Conservation (phyloP, 495 filamentous ascomycete genomes). For the Thermothielavioides terrestris region DNA sequence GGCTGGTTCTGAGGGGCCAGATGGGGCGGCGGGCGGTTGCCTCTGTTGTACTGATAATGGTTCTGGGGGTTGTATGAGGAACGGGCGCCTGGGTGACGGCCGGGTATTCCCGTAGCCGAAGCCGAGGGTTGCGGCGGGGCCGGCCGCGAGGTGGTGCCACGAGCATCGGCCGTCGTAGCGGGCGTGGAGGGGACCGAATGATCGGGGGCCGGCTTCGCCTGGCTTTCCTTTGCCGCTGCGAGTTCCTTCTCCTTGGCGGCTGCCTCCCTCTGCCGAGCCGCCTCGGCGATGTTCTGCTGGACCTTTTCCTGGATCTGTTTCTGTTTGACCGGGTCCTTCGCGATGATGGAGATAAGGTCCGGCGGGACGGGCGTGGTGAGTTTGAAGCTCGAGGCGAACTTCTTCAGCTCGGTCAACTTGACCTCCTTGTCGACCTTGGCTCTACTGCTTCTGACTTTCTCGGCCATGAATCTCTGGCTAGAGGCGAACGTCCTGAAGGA, state of each 20-base stretch:
- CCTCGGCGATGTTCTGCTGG: constrained; percentile 55
- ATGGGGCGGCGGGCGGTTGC: constrained; percentile 32
- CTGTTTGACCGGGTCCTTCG: constrained; percentile 90
- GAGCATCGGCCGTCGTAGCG: constrained; percentile 22
- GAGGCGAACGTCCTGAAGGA: constrained; percentile 74
- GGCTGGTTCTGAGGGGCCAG: constrained; percentile 26
- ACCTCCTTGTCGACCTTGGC: constrained; percentile 76
- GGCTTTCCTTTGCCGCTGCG: constrained; percentile 24
- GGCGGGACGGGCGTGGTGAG: constrained; percentile 81
- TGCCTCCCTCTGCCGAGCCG: constrained; percentile 35
- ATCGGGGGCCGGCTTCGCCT: constrained; percentile 26
- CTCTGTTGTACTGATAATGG: constrained; percentile 27
- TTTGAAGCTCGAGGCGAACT: constrained; percentile 90
- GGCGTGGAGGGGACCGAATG: constrained; percentile 14
- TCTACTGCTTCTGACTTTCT: constrained; percentile 65
- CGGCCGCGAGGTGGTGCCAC: constrained; percentile 20
- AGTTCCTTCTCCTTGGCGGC: constrained; percentile 35
- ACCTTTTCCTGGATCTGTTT: constrained; percentile 84
- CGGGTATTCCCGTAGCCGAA: constrained; percentile 26
- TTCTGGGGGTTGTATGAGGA: constrained; percentile 22
- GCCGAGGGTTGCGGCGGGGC: constrained; percentile 25
- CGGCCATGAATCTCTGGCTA: constrained; percentile 45
- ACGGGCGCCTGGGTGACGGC: constrained; percentile 26
- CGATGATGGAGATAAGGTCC: constrained; percentile 88
- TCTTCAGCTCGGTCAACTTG: constrained; percentile 89